Conservation (phyloP, 2,329 filamentous ascomycete genomes). For the Chalara sp. region DNA sequence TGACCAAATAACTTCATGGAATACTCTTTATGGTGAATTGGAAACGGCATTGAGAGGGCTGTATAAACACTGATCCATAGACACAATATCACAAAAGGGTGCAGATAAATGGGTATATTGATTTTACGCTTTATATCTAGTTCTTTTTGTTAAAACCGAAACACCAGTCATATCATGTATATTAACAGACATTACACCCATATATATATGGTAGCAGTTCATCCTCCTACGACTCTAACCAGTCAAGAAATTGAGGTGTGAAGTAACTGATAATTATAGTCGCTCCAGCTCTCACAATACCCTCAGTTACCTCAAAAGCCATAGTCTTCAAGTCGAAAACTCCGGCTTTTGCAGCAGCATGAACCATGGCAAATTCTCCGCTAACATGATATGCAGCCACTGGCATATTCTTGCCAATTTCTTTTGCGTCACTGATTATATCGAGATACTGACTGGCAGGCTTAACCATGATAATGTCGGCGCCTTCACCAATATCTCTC, state of each 20-base stretch:
- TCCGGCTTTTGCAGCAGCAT: slow-evolving; percentile 89
- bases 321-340: slow-evolving; percentile 93
- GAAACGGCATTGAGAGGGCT: no score
- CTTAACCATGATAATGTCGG: slow-evolving; percentile 99
- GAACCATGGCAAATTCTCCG: slow-evolving; percentile 97
- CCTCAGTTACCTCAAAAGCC: slow-evolving; percentile 91
- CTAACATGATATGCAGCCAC: slow-evolving; percentile 95
- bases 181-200: no score
- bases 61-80: no score
- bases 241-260: slow-evolving; percentile 70
- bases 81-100: no score
- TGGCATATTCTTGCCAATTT: slow-evolving; percentile 84
- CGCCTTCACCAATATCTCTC: slow-evolving; percentile 86
- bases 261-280: slow-evolving; percentile 95
- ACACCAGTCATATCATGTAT: background rate
- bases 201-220: no score
- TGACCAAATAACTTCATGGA: no score
- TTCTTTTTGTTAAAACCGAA: background rate
- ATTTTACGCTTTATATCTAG: background rate
- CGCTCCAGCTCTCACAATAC: slow-evolving; percentile 86
- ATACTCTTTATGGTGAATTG: no score
- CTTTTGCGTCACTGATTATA: slow-evolving; percentile 96
- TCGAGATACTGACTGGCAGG: slow-evolving; percentile 93
- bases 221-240: slow-evolving; percentile 45
- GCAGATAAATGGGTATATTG: background rate